Evolutionary conservation across 106 monocot genomes (phyloP).

Genomic region (Allium sativum): DNA sequence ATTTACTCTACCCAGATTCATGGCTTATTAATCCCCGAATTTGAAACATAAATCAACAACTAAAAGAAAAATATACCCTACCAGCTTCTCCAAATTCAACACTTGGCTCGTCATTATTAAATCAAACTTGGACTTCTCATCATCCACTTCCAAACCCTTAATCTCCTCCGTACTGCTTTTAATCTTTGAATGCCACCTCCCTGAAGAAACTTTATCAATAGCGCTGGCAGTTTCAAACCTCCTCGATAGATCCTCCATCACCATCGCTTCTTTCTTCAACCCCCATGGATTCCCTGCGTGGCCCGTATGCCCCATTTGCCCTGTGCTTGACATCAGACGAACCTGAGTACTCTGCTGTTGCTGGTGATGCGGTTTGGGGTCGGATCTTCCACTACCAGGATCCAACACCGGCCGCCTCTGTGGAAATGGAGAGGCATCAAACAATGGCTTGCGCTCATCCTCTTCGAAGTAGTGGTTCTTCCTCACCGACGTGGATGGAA

Average conservation of each 20-base stretch:
- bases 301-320: too few relatives aligned
- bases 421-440: conserved; percentile 38
- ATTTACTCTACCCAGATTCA: too few relatives aligned
- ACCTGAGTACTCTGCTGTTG: background rate
- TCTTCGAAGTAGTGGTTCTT: conserved; percentile 91
- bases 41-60: too few relatives aligned
- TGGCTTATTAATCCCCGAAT: too few relatives aligned
- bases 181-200: conserved; percentile 61
- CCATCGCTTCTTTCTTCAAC: too few relatives aligned
- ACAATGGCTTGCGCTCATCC: conserved; percentile 88
- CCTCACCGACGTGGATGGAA: conserved; percentile 28
- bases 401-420: conserved; percentile 6
- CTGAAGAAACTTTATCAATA: conserved; percentile 77
- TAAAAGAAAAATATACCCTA: too few relatives aligned
- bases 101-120: too few relatives aligned
- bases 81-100: too few relatives aligned
- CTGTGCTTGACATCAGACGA: background rate
- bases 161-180: too few relatives aligned
- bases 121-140: too few relatives aligned
- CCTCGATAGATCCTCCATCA: conserved; percentile 20
- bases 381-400: conserved; percentile 1
- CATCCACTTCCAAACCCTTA: too few relatives aligned
- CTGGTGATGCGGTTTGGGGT: conserved; percentile 9
- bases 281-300: too few relatives aligned
- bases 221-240: conserved; percentile 92